phyloP scores from a whole-genome alignment of 129 eudicot species.

The Flaveria brownii region DNA sequence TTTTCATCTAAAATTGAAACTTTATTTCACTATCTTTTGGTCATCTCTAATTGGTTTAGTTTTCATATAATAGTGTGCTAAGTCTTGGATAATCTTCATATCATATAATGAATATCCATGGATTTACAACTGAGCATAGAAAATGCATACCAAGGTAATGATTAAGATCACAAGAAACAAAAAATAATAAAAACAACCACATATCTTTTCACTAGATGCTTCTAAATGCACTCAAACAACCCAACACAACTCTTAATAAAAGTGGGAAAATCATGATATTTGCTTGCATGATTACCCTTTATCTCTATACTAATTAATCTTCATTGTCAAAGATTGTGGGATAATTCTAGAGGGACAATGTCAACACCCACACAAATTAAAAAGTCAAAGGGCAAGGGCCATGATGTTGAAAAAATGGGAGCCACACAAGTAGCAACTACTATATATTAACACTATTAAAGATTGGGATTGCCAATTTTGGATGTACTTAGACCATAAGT shows the following conservation, averaged over 20 bases:
- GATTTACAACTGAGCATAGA: background rate
- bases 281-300: conserved; percentile 27
- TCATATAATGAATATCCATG: background rate
- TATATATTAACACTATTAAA: conserved; percentile 18
- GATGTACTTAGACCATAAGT: conserved; percentile 32
- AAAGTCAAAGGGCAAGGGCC: conserved; percentile 31
- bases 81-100: background rate
- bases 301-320: conserved; percentile 34
- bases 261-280: background rate
- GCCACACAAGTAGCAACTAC: conserved; percentile 34
- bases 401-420: conserved; percentile 30
- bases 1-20: background rate
- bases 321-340: background rate
- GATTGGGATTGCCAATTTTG: conserved; percentile 24
- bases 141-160: background rate
- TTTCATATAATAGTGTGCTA: background rate
- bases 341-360: conserved; percentile 24
- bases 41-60: background rate
- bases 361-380: conserved; percentile 33
- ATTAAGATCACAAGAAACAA: background rate
- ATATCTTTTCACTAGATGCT: conserved; percentile 14
- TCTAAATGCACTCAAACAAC: background rate
- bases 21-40: background rate
- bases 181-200: background rate
- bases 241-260: background rate